Conservation (phyloP, 1,284 basidiomycete genomes). For the Trichosporon sp. region DNA sequence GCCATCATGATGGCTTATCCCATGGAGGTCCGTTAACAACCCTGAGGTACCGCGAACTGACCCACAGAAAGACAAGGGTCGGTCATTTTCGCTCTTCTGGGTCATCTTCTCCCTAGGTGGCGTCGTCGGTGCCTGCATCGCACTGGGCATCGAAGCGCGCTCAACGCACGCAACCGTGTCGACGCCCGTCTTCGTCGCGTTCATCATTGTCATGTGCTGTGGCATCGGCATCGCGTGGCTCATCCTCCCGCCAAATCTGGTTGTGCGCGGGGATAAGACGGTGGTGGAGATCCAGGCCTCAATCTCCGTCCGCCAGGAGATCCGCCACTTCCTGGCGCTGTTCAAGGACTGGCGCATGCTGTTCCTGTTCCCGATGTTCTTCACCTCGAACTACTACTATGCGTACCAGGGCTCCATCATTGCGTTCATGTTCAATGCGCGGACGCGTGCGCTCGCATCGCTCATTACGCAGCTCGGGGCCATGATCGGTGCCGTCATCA, state of each 20-base stretch:
- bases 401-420: constrained; percentile 38
- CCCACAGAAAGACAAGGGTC: constrained; percentile 45
- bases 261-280: constrained; percentile 37
- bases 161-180: constrained; percentile 24
- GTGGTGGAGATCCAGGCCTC: constrained; percentile 30
- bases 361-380: constrained; percentile 38
- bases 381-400: constrained; percentile 40
- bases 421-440: constrained; percentile 34
- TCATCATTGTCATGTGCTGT: constrained; percentile 45
- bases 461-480: constrained; percentile 35
- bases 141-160: constrained; percentile 37
- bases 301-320: constrained; percentile 25
- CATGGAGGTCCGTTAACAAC: constrained; percentile 28
- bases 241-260: constrained; percentile 35
- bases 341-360: constrained; percentile 40
- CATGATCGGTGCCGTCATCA: constrained; percentile 36
- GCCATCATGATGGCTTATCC: constrained; percentile 52
- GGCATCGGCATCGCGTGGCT: constrained; percentile 30
- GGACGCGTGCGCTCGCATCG: constrained; percentile 36
- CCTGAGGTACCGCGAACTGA: background rate
- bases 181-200: constrained; percentile 40
- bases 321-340: constrained; percentile 23
- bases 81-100: constrained; percentile 52
- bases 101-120: constrained; percentile 51
- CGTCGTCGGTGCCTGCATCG: constrained; percentile 52